A percentile compares a stretch with the other conserved stretches of the same genome.
Evolutionary conservation across 371 early-diverging fungal species (phyloP).

Genomic region (Mortierella sp.): DNA sequence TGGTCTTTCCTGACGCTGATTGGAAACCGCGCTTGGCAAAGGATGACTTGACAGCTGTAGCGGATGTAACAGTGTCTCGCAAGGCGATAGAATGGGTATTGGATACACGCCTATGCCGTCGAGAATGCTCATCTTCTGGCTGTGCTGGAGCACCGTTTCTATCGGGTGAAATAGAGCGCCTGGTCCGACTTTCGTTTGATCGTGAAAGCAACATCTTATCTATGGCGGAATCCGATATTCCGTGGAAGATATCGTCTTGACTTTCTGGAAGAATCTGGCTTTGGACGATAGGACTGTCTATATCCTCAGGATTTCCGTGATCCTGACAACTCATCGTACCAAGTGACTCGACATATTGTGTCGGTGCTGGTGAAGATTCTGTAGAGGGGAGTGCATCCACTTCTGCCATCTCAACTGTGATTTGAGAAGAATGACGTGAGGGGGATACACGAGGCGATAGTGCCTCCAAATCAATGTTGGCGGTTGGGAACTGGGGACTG

Average conservation of each 20-base stretch:
- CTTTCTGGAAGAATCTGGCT: conserved; percentile 25
- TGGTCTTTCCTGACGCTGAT: too few relatives aligned
- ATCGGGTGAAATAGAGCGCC: background rate
- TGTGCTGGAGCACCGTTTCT: background rate
- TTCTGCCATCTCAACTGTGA: background rate
- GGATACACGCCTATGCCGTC: too few relatives aligned
- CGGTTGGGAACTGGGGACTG: too few relatives aligned
- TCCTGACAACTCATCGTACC: background rate
- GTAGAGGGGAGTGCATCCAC: background rate
- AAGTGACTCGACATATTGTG: background rate
- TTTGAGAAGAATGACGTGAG: background rate
- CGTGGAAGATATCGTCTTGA: conserved; percentile 21
- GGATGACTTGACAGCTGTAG: too few relatives aligned
- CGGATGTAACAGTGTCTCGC: background rate
- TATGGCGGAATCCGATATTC: conserved; percentile 13
- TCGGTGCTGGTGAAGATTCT: background rate
- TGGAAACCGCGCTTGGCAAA: too few relatives aligned
- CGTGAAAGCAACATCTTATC: background rate
- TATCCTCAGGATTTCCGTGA: background rate
- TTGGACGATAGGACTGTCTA: conserved; percentile 6
- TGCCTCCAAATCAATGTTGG: background rate
- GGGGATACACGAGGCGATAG: background rate
- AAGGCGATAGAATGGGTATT: background rate
- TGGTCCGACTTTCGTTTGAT: conserved; percentile 1
- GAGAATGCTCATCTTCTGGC: background rate